phyloP scores from a whole-genome alignment of 257 asterid species.

The Fraxinus quadrangulata region DNA sequence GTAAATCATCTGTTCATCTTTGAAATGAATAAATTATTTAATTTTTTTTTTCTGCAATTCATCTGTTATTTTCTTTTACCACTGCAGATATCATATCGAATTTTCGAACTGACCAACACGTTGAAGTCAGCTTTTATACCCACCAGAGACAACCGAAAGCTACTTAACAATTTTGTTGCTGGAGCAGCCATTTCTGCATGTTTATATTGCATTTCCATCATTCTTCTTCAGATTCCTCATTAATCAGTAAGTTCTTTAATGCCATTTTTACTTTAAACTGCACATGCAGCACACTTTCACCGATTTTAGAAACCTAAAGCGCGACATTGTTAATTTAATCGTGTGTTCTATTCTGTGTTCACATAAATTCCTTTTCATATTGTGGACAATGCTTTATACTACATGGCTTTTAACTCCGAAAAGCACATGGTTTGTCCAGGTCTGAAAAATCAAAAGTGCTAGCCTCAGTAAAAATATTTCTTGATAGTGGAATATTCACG shows the following conservation, averaged over 20 bases:
- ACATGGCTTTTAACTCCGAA: background rate
- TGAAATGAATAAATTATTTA: conserved; percentile 4
- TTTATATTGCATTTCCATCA: conserved; percentile 59
- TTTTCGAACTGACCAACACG: conserved; percentile 87
- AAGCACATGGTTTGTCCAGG: conserved; percentile 11
- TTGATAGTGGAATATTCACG: conserved; percentile 22
- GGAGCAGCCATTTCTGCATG: conserved; percentile 54
- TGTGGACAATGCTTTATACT: background rate
- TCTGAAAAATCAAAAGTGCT: background rate
- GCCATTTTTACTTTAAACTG: background rate
- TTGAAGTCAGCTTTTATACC: conserved; percentile 84
- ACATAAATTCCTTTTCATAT: background rate
- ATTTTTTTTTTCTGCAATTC: conserved; percentile 7
- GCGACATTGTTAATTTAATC: background rate
- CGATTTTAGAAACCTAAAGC: too few species aligned
- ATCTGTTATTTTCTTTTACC: conserved; percentile 11
- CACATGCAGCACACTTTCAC: background rate
- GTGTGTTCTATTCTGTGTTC: background rate
- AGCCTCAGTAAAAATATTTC: conserved; percentile 6
- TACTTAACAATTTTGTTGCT: conserved; percentile 64
- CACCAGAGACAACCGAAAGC: conserved; percentile 64
- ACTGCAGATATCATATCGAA: conserved; percentile 76
- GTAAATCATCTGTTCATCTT: conserved; percentile 18
- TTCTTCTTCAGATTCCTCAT: conserved; percentile 73
- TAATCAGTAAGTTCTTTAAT: conserved; percentile 49